These are phyloP conservation scores for Typha latifolia DNA, from an alignment of 176 grass and related monocot genomes.

Conservation along the genomic window DNA sequence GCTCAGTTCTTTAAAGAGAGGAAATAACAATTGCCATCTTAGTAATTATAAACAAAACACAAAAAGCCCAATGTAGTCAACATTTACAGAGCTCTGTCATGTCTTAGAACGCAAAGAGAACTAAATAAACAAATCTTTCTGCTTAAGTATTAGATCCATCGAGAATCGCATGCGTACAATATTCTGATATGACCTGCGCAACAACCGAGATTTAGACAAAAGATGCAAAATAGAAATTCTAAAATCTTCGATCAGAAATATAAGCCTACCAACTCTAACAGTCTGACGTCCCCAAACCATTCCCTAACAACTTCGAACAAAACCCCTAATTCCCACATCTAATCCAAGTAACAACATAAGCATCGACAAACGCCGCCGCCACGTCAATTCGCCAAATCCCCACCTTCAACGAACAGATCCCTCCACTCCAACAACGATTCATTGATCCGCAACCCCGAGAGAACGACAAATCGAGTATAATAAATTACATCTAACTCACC, in stretches of 20 bases:
- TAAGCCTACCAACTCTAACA: no score
- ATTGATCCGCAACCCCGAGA: neutral
- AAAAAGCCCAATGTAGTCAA: neutral
- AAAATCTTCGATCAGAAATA: no score
- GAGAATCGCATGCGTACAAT: no score
- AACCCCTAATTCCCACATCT: no score
- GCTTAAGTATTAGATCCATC: neutral
- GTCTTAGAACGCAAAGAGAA: no score
- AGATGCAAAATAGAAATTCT: no score
- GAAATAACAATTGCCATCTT: neutral
- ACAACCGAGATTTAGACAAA: no score
- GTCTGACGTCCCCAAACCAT: no score
- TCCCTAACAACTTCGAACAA: no score
- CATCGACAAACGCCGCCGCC: neutral
- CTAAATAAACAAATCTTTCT: neutral
- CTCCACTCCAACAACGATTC: neutral
- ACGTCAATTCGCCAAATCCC: neutral
- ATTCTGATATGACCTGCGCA: no score
- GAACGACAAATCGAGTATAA: neutral
- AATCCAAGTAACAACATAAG: no score
- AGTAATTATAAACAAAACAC: neutral
- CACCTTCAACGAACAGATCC: neutral
- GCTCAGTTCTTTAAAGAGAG: neutral
- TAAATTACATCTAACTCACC: constrained; percentile 11
- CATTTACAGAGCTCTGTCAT: neutral